A percentile compares a stretch with the other conserved stretches of the same genome.
phyloP scores from a whole-genome alignment of 2,329 filamentous ascomycete genomes.

The Tetracladium maxilliforme region DNA sequence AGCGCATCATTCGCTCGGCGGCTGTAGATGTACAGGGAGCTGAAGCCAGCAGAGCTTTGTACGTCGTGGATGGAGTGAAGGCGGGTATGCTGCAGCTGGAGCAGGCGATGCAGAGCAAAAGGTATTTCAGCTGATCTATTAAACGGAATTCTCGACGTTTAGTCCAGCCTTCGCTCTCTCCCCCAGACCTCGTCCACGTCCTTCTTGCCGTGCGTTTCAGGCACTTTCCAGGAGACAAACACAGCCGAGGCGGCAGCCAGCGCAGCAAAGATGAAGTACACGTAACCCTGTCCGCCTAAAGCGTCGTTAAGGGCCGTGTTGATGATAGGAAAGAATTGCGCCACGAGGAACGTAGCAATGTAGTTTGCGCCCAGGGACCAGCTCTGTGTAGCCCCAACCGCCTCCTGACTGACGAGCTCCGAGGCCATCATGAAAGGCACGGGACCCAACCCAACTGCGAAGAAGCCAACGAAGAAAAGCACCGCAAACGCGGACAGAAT shows the following conservation, averaged over 20 bases:
- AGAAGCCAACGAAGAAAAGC: slow-evolving; percentile 75
- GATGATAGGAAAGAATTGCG: slow-evolving; percentile 85
- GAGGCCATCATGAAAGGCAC: slow-evolving; percentile 90
- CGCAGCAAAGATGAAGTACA: slow-evolving; percentile 82
- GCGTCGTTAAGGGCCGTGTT: slow-evolving; percentile 54
- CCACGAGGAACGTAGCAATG: slow-evolving; percentile 79
- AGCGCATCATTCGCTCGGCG: slow-evolving; percentile 57
- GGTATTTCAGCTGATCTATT: too few relatives aligned
- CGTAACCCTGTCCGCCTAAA: slow-evolving; percentile 59
- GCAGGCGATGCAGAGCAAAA: too few relatives aligned
- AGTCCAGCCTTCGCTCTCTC: slow-evolving; percentile 39
- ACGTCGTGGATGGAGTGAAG: slow-evolving; percentile 68
- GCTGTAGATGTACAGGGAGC: slow-evolving; percentile 49
- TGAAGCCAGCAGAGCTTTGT: slow-evolving; percentile 39
- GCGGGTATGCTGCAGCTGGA: slow-evolving; percentile 54
- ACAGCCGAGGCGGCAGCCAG: slow-evolving; percentile 53
- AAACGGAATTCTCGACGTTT: too few relatives aligned
- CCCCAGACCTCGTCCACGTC: slow-evolving; percentile 89
- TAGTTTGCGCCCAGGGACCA: slow-evolving; percentile 83
- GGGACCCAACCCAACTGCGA: slow-evolving; percentile 80
- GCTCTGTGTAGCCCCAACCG: slow-evolving; percentile 81
- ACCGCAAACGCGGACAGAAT: slow-evolving; percentile 69
- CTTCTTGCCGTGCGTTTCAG: slow-evolving; percentile 78
- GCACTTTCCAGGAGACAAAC: slow-evolving; percentile 64
- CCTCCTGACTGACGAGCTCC: slow-evolving; percentile 80